Percentiles rank a stretch among this genome's conserved stretches.
Conservation (phyloP, 2,329 filamentous ascomycete species). For the Cryphonectria parasitica region DNA sequence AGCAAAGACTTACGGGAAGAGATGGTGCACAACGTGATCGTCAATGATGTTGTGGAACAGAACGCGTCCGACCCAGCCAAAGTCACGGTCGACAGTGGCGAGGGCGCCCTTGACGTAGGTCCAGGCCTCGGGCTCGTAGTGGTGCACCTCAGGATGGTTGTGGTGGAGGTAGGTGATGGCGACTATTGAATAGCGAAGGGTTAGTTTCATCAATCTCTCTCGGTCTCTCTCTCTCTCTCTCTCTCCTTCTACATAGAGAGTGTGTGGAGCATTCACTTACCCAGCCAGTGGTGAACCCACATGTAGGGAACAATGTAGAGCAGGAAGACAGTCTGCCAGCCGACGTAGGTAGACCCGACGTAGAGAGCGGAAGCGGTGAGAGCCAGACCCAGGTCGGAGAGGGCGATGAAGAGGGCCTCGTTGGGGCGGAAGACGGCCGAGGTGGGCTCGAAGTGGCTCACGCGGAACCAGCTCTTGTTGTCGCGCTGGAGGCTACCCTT, state of each 20-base stretch:
- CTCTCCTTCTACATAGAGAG: not conserved
- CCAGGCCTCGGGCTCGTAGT: constrained; percentile 64
- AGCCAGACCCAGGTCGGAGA: constrained; percentile 64
- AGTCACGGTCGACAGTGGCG: constrained; percentile 66
- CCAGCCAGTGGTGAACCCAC: constrained; percentile 73
- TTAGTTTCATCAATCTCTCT: not conserved
- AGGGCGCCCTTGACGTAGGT: constrained; percentile 65
- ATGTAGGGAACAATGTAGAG: constrained; percentile 68
- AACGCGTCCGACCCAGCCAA: constrained; percentile 67
- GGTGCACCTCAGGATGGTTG: constrained; percentile 62
- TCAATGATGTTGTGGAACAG: constrained; percentile 70
- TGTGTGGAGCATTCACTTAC: constrained; percentile 41
- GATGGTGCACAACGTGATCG: constrained; percentile 66
- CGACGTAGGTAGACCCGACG: constrained; percentile 55
- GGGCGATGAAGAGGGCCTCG: constrained; percentile 58
- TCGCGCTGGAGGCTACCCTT: constrained; percentile 51
- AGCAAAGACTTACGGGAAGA: constrained; percentile 52
- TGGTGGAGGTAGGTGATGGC: constrained; percentile 78
- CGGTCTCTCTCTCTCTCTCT: not conserved
- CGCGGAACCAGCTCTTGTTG: constrained; percentile 45
- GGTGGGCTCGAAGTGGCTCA: constrained; percentile 64
- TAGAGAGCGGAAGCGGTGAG: constrained; percentile 56
- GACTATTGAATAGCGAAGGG: constrained; percentile 45
- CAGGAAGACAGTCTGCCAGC: constrained; percentile 58
- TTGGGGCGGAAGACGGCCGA: constrained; percentile 63